Conservation (phyloP, 331 rosid genomes). For the Telfairia occidentalis region DNA sequence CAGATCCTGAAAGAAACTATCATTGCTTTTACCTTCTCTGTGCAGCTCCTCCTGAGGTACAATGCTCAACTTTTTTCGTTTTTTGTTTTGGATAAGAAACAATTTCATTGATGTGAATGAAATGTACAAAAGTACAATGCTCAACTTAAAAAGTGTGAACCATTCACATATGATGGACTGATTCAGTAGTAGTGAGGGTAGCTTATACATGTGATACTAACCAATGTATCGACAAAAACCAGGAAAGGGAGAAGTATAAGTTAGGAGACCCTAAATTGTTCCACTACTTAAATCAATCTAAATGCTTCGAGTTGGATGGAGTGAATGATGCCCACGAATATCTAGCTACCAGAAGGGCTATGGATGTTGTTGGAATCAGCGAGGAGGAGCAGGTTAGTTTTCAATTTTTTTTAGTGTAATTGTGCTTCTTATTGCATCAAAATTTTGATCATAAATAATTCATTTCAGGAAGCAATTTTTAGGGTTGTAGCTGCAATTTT, state of each 20-base stretch:
- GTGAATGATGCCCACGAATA: constrained; percentile 78
- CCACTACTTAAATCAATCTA: constrained; percentile 92
- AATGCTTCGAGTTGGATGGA: constrained; percentile 70
- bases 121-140: too few species aligned
- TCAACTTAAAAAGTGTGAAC: constrained; percentile 17
- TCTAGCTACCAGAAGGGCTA: constrained; percentile 89
- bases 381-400: constrained; percentile 77
- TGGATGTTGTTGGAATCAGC: constrained; percentile 96
- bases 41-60: constrained; percentile 86
- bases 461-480: constrained; percentile 78
- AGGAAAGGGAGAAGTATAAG: constrained; percentile 74
- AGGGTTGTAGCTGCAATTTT: constrained; percentile 87
- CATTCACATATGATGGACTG: constrained; percentile 6
- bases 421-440: constrained; percentile 15
- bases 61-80: constrained; percentile 17
- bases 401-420: constrained; percentile 4
- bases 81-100: too few species aligned
- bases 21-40: constrained; percentile 98
- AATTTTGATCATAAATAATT: constrained; percentile 19
- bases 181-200: not conserved
- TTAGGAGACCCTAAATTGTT: constrained; percentile 66
- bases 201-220: constrained; percentile 9
- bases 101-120: too few species aligned
- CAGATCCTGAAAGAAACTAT: constrained; percentile 90
- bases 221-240: constrained; percentile 14